Base-by-base conservation (phyloP, 768 basidiomycete genomes). In the Chalciporus chontae region DNA sequence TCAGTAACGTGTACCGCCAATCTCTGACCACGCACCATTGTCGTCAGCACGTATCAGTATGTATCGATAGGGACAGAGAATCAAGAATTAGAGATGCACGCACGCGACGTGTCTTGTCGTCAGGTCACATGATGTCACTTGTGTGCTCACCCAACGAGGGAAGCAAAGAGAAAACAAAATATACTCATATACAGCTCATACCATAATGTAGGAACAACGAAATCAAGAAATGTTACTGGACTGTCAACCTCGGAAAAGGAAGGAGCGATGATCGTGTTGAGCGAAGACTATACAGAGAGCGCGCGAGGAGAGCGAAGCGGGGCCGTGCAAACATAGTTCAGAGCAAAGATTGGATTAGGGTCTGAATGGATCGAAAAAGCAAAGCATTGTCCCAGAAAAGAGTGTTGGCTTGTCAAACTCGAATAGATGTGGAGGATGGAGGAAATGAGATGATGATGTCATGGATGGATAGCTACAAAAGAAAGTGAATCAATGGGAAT, bases 311-410 rank as follows among this genome's bases (percentile, higher is more conserved):
- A 53, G 52, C 17, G 48, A 47, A 55, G 24, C 8, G 44, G 50
- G 41, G 45, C 27, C 53, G 55, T 62, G 61, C 55, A 49, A 41
- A 58, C 67, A 60, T 59, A 48, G 66, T 69, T 59, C 66, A 54
- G 42, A 58, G 59, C 51, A 61, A 51, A 39, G 55, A 34, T 62
- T 38, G 62, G 42, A 56, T 54, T 50, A 40, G 47, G 40, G 45
- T 34, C 13, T 38, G 41, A 50, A 27, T 47, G 47, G 40, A 48
- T 45, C 37, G 50, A 21, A 51, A 51, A 47, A 47, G 48, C 19
- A 57, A 54, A 57, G 53, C 54, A 56, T 55, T 50, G 59, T 65
- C 57, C 63, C 60, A 51, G 55, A 54, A 57, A 64, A 43, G 62
- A 64, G 53, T 55, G 55, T 17, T 45, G 50, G 54, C 42, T 21